phyloP scores from a whole-genome alignment of 2,329 filamentous ascomycete species.

The Ilyonectria mors-panacis region DNA sequence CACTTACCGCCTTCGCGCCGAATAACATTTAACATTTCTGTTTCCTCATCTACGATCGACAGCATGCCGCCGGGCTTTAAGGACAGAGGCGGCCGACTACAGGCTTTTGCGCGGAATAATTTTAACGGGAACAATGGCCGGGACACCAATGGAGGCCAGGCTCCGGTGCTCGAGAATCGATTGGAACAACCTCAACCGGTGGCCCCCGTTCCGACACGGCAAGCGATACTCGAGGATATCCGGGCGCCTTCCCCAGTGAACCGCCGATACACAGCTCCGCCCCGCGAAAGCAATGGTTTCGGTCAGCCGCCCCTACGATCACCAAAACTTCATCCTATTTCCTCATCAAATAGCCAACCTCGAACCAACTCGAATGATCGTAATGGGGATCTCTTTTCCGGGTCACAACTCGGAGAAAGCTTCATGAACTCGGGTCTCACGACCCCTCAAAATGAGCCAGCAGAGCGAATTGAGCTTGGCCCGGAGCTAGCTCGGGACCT shows the following conservation, averaged over 20 bases:
- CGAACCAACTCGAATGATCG: slow-evolving; percentile 34
- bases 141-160: slow-evolving; percentile 37
- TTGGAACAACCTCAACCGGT: slow-evolving; percentile 36
- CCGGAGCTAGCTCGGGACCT: slow-evolving; percentile 46
- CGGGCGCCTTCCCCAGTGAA: slow-evolving; percentile 54
- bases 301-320: slow-evolving; percentile 43
- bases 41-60: slow-evolving; percentile 3
- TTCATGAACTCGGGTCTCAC: slow-evolving; percentile 58
- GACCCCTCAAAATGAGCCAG: slow-evolving; percentile 54
- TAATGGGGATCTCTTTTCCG: slow-evolving; percentile 52
- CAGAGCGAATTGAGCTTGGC: slow-evolving; percentile 40
- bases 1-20: slow-evolving; percentile 17
- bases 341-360: slow-evolving; percentile 40
- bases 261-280: slow-evolving; percentile 48
- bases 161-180: slow-evolving; percentile 39
- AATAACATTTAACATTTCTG: slow-evolving; percentile 1
- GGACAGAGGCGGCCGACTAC: slow-evolving; percentile 50
- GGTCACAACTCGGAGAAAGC: slow-evolving; percentile 57
- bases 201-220: slow-evolving; percentile 42
- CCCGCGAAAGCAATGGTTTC: slow-evolving; percentile 46
- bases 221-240: slow-evolving; percentile 52
- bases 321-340: slow-evolving; percentile 36
- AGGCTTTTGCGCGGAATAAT: slow-evolving; percentile 50
- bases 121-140: slow-evolving; percentile 43
- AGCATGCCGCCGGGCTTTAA: slow-evolving; percentile 52